Percentiles rank a stretch among this genome's conserved stretches.
These are phyloP conservation scores for Phaeotremella skinneri DNA, from an alignment of 768 basidiomycete species.

Conservation along the genomic window DNA sequence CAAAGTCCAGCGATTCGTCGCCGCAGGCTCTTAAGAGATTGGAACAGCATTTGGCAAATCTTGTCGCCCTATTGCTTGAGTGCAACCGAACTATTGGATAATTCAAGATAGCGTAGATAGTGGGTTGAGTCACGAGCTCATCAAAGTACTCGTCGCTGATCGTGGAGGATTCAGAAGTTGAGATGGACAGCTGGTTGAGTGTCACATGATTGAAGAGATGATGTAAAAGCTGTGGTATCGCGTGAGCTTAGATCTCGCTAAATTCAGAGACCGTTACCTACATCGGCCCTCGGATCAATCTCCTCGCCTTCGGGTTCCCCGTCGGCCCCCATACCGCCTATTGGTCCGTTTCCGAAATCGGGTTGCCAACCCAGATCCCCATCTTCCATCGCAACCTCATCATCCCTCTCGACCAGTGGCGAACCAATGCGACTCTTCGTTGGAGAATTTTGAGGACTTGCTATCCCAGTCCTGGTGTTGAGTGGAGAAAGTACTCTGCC, in stretches of 20 bases:
- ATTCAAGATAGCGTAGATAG: constrained; percentile 32
- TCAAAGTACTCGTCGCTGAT: not conserved
- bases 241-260: not conserved
- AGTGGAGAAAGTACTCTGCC: not conserved
- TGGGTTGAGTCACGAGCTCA: constrained; percentile 12
- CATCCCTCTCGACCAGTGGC: not conserved
- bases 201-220: constrained; percentile 34
- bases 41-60: constrained; percentile 22
- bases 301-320: not conserved
- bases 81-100: constrained; percentile 3
- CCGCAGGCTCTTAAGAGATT: constrained; percentile 32
- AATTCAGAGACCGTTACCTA: constrained; percentile 11
- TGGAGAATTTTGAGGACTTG: constrained; percentile 5
- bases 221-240: constrained; percentile 27
- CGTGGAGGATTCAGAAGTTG: constrained; percentile 6
- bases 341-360: not conserved
- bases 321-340: not conserved
- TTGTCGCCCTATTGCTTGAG: not conserved
- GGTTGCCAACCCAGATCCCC: constrained; percentile 5
- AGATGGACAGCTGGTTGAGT: constrained; percentile 14
- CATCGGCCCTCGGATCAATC: constrained; percentile 21
- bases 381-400: not conserved
- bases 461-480: constrained; percentile 1
- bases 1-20: constrained; percentile 7
- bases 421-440: constrained; percentile 1